phyloP scores from a whole-genome alignment of 2,329 filamentous ascomycete genomes.

The Albifimbria verrucaria region DNA sequence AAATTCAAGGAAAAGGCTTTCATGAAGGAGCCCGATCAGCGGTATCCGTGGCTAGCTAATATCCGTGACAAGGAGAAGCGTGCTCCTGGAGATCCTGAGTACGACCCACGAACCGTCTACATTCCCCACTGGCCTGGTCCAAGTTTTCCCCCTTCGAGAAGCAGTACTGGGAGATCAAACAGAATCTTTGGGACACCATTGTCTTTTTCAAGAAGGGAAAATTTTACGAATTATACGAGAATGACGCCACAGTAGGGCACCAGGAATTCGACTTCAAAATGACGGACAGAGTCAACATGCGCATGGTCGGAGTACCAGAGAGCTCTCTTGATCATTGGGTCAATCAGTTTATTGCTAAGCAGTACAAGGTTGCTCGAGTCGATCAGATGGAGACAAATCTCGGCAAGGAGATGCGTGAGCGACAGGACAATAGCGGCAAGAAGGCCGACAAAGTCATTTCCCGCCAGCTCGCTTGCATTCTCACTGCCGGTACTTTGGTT shows the following conservation, averaged over 20 bases:
- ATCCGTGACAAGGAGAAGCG: slow-evolving; percentile 82
- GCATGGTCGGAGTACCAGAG: slow-evolving; percentile 97
- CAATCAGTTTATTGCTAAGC: slow-evolving; percentile 97
- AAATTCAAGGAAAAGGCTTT: slow-evolving; percentile 66
- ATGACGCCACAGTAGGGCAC: slow-evolving; percentile 93
- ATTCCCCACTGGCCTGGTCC: slow-evolving; percentile 77
- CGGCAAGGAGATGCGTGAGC: slow-evolving; percentile 97
- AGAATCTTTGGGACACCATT: slow-evolving; percentile 94
- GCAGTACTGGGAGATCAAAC: slow-evolving; percentile 99
- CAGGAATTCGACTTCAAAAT: slow-evolving; percentile 97
- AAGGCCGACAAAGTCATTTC: slow-evolving; percentile 93
- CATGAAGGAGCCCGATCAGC: slow-evolving; percentile 75
- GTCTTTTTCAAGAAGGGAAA: slow-evolving; percentile 99
- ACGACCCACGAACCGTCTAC: slow-evolving; percentile 86
- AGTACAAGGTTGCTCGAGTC: slow-evolving; percentile 93
- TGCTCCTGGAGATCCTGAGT: slow-evolving; percentile 76
- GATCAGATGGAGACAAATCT: slow-evolving; percentile 96
- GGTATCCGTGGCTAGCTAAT: slow-evolving; percentile 88
- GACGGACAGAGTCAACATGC: slow-evolving; percentile 98
- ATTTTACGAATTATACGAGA: slow-evolving; percentile 97
- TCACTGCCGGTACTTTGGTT: slow-evolving; percentile 89
- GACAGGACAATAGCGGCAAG: slow-evolving; percentile 61
- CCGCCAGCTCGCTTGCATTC: slow-evolving; percentile 83
- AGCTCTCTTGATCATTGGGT: slow-evolving; percentile 96
- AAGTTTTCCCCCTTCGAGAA: slow-evolving; percentile 94